phyloP scores from a whole-genome alignment of 140 eudicot species.

The Stevia rebaudiana region DNA sequence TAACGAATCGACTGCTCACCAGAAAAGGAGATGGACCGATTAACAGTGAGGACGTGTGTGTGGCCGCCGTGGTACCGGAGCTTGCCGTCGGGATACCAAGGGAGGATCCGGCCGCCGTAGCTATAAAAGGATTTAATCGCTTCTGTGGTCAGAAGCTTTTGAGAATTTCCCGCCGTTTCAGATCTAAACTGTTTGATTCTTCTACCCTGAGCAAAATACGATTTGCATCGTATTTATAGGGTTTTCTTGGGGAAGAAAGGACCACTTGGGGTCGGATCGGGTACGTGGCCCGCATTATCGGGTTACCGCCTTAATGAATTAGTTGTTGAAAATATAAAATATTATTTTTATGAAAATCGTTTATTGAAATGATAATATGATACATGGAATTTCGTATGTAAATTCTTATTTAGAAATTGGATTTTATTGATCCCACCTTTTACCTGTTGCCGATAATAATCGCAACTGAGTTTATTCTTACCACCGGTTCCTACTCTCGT shows the following conservation, averaged over 20 bases:
- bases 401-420: too few species aligned
- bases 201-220: constrained; percentile 26
- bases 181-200: constrained; percentile 18
- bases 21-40: constrained; percentile 53
- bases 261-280: too few species aligned
- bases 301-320: too few species aligned
- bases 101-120: constrained; percentile 61
- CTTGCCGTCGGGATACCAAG: constrained; percentile 54
- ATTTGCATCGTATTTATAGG: constrained; percentile 26
- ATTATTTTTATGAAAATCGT: too few species aligned
- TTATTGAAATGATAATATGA: too few species aligned
- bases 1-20: constrained; percentile 37
- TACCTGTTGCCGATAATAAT: too few species aligned
- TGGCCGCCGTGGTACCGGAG: constrained; percentile 65
- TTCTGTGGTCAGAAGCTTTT: constrained; percentile 26
- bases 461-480: too few species aligned
- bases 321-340: too few species aligned
- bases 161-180: constrained; percentile 49
- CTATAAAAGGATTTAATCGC: constrained; percentile 54
- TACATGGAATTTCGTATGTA: too few species aligned
- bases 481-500: too few species aligned
- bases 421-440: too few species aligned
- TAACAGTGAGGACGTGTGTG: constrained; percentile 46
- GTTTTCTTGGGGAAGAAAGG: not conserved
- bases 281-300: too few species aligned